Base-by-base conservation (phyloP, 176 grass and related monocot genomes). In the Calamus simplicifolius region DNA sequence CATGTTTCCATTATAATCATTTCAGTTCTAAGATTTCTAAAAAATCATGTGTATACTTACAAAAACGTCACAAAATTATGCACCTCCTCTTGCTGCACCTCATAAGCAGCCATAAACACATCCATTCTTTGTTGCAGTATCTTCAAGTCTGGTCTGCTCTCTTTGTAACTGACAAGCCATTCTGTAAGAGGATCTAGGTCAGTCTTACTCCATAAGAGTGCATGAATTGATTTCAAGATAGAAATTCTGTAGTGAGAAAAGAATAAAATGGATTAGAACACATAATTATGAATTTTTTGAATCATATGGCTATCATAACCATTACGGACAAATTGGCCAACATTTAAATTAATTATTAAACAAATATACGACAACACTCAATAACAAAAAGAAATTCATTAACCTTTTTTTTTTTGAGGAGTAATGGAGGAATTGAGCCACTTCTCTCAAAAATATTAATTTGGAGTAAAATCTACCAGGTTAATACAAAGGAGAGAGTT, bases 41-140 rank as follows among this genome's bases (percentile, higher is more conserved):
- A 57, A 17, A 57, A 5, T 28, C 19, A 54, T 52, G 10, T 15
- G 49, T 35, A 17, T 7, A 48, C n/a, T 19, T 30, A 23, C 0
- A 55, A 31, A 18, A 5, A 75, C 27, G 8, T 3, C n/a, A 19
- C 25, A 67, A 25, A 62, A 23, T 51, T 49, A 51, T n/a, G 43
- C 60, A 97, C 93, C 79, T 78, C 70, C 63, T 98, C 93, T 49
- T 85, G 76, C 75, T 85, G 73, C 75, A 72, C 87, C 63, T 98
- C 93, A 64, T 92, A 80, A 48, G 71, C 68, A 80, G 58, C 73
- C 69, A 92, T 83, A 79, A 92, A 98, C 19, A 88, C 93, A 76
- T 98, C 93, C 72, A 98, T 98, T 65, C 43, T 64, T 76, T 98
- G 68, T 73, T 91, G 84, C 50, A 98, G 63, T 58, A 85, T 57